A percentile compares a stretch with the other conserved stretches of the same genome.
Evolutionary conservation across 2,329 filamentous ascomycete genomes (phyloP).

Genomic region (Orbilia quercus): DNA sequence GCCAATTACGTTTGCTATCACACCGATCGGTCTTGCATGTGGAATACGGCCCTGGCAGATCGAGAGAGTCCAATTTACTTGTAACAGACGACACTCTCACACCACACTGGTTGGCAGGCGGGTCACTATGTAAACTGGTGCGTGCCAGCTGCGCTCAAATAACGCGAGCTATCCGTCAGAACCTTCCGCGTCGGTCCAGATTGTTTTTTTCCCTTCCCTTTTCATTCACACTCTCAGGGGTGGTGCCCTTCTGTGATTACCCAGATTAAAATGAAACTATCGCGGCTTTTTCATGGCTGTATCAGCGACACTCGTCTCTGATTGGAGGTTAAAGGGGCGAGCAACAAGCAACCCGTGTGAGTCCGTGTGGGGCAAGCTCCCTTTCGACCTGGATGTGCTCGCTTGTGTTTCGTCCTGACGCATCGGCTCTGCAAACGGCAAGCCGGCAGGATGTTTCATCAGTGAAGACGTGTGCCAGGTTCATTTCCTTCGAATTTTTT

Average conservation of each 20-base stretch:
- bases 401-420: conserved; percentile 42
- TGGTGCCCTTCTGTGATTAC: conserved; percentile 5
- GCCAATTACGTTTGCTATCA: conserved; percentile 8
- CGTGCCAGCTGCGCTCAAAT: neutral
- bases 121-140: no score
- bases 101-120: conserved; percentile 5
- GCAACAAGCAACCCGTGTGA: no score
- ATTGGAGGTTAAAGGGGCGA: conserved; percentile 8
- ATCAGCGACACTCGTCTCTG: neutral
- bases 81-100: neutral
- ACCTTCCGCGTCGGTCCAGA: conserved; percentile 4
- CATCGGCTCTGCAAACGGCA: conserved; percentile 20
- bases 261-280: conserved; percentile 3
- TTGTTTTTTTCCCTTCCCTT: neutral
- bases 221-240: neutral
- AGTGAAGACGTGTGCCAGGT: neutral
- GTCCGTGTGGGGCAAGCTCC: neutral
- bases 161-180: neutral
- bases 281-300: neutral
- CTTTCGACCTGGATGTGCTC: conserved; percentile 1
- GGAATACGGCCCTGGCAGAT: conserved; percentile 12
- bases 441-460: conserved; percentile 22
- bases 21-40: neutral
- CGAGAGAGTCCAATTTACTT: conserved; percentile 6
- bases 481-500: neutral